These are phyloP conservation scores for Cryptosporidium ubiquitum DNA, from an alignment of 169 alveolate species.

Conservation along the genomic window DNA sequence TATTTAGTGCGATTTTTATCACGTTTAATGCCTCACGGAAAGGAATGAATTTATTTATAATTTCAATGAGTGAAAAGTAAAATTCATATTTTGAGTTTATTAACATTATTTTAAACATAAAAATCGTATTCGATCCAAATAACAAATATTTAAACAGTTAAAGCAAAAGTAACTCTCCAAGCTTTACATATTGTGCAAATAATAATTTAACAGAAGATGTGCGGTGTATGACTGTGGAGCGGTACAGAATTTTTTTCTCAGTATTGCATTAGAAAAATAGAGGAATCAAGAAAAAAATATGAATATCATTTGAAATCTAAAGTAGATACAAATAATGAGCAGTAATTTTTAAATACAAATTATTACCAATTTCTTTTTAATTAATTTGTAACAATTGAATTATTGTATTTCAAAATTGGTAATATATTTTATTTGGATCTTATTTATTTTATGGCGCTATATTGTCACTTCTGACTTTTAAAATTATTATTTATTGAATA, in stretches of 20 bases:
- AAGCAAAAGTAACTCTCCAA: background rate
- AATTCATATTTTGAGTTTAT: background rate
- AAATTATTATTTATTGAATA: background rate
- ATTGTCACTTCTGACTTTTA: background rate
- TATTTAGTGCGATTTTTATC: constrained; percentile 29
- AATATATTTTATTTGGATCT: constrained; percentile 1
- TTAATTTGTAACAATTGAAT: background rate
- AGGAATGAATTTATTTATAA: constrained; percentile 37
- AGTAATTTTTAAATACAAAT: background rate
- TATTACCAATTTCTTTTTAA: background rate
- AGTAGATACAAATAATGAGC: too few relatives aligned
- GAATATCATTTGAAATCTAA: background rate
- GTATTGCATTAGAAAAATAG: background rate
- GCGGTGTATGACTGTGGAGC: constrained; percentile 15
- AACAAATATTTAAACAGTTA: background rate
- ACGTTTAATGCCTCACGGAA: constrained; percentile 45
- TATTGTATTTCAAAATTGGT: background rate
- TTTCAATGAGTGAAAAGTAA: constrained; percentile 2
- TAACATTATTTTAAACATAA: background rate
- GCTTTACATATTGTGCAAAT: background rate
- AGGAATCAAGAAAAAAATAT: background rate
- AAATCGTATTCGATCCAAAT: background rate
- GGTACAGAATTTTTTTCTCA: background rate
- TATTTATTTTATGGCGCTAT: constrained; percentile 14
- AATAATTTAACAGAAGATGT: background rate